Percentiles rank a stretch among this genome's conserved stretches.
Evolutionary conservation across 176 grass and related monocot genomes (phyloP).

Genomic region (Lolium perenne): DNA sequence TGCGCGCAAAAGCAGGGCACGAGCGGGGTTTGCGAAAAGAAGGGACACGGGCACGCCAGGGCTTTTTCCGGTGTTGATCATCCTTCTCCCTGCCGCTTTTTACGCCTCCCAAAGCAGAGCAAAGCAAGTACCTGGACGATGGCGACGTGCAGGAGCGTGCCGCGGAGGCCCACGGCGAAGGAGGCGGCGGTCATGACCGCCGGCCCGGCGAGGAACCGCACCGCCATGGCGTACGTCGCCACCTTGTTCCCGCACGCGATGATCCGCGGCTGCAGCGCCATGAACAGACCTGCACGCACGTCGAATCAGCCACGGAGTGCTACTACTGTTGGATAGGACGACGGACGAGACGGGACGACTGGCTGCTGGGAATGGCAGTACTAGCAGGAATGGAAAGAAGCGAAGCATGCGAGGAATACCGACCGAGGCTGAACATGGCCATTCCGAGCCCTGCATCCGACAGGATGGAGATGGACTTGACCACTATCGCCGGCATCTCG

Average conservation of each 20-base stretch:
- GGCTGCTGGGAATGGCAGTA: neutral
- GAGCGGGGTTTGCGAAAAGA: neutral
- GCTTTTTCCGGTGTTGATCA: constrained; percentile 28
- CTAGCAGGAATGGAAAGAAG: neutral
- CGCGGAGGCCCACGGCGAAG: constrained; percentile 90
- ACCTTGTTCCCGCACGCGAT: constrained; percentile 96
- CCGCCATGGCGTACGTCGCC: constrained; percentile 83
- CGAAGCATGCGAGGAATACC: constrained; percentile 16
- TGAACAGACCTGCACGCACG: constrained; percentile 79
- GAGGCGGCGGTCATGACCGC: constrained; percentile 89
- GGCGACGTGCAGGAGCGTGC: constrained; percentile 91
- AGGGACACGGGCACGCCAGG: constrained; percentile 14
- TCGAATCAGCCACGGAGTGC: neutral
- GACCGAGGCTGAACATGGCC: constrained; percentile 99
- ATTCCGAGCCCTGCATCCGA: constrained; percentile 98
- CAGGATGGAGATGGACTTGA: constrained; percentile 92
- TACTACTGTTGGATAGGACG: constrained; percentile 46
- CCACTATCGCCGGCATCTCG: constrained; percentile 90
- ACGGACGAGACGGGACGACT: neutral
- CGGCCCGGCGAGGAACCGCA: constrained; percentile 82
- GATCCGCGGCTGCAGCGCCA: constrained; percentile 96
- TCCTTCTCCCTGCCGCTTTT: neutral
- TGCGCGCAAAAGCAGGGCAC: constrained; percentile 18
- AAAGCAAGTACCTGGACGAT: constrained; percentile 79
- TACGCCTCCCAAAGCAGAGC: constrained; percentile 11